Evolutionary conservation across 1,139 yeast species (phyloP).

Genomic region (Pneumocystis murina): DNA sequence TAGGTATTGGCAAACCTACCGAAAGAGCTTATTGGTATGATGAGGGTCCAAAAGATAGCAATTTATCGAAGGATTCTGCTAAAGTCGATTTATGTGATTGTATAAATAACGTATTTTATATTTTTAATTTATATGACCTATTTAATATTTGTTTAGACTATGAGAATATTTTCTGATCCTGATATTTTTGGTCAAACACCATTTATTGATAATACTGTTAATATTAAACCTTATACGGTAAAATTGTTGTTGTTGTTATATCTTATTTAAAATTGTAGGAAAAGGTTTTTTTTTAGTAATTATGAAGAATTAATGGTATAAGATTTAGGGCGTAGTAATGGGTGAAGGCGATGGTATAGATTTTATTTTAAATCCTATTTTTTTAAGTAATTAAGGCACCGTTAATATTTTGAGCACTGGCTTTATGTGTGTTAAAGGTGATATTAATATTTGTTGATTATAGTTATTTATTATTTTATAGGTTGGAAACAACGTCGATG

Average conservation of each 20-base stretch:
- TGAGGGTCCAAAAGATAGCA: constrained; percentile 24
- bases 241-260: neutral
- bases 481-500: constrained; percentile 1
- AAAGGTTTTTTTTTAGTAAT: neutral
- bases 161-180: neutral
- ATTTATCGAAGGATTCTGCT: constrained; percentile 24
- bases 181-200: neutral
- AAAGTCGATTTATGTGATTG: constrained; percentile 41
- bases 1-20: constrained; percentile 78
- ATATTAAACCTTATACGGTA: neutral
- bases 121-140: neutral
- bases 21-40: constrained; percentile 83
- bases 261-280: neutral
- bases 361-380: constrained; percentile 62
- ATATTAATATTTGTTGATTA: constrained; percentile 9
- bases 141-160: neutral
- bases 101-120: neutral
- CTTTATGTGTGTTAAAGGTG: constrained; percentile 13
- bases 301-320: neutral
- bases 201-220: neutral
- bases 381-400: constrained; percentile 25
- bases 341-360: constrained; percentile 97
- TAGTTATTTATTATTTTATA: neutral
- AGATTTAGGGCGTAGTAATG: constrained; percentile 39
- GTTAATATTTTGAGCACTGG: constrained; percentile 6